Percentiles rank a stretch among this genome's conserved stretches.
Evolutionary conservation across 2,329 filamentous ascomycete genomes (phyloP).

Genomic region (Neoarthrinium moseri): DNA sequence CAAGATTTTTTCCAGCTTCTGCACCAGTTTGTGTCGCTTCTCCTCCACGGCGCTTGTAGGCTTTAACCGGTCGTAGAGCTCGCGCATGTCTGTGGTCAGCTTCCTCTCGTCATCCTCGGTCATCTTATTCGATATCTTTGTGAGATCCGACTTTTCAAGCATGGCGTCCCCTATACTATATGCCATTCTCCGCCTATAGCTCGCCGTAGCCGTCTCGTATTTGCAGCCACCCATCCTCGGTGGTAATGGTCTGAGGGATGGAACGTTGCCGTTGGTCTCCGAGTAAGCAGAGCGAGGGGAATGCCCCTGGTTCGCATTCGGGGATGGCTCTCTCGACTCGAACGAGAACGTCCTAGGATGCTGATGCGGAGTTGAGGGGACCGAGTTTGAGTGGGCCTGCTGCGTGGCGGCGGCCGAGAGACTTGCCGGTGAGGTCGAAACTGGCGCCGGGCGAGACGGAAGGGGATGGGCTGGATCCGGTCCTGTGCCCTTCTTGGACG

Average conservation of each 20-base stretch:
- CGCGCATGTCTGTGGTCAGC: constrained; percentile 78
- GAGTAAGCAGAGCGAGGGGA: constrained; percentile 90
- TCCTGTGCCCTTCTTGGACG: constrained; percentile 10
- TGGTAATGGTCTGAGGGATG: constrained; percentile 65
- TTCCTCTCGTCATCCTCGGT: constrained; percentile 71
- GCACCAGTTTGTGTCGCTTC: constrained; percentile 73
- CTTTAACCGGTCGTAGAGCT: constrained; percentile 81
- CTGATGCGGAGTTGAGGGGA: constrained; percentile 91
- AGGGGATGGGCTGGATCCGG: constrained; percentile 10
- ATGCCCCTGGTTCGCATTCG: constrained; percentile 71
- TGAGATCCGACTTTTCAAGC: constrained; percentile 68
- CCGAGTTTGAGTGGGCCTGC: constrained; percentile 72
- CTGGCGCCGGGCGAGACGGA: constrained; percentile 20
- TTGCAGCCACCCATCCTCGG: constrained; percentile 67
- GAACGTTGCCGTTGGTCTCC: constrained; percentile 75
- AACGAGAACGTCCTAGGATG: constrained; percentile 80
- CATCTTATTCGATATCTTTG: constrained; percentile 70
- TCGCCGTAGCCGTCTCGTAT: constrained; percentile 83
- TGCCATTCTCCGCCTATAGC: constrained; percentile 82
- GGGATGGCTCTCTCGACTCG: constrained; percentile 76
- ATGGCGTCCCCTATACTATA: constrained; percentile 85
- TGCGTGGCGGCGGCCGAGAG: constrained; percentile 44
- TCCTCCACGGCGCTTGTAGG: constrained; percentile 78
- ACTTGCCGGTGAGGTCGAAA: constrained; percentile 40
- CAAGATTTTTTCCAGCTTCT: constrained; percentile 83